phyloP scores from a whole-genome alignment of 306 rosid species.

The Potentilla sterilis region DNA sequence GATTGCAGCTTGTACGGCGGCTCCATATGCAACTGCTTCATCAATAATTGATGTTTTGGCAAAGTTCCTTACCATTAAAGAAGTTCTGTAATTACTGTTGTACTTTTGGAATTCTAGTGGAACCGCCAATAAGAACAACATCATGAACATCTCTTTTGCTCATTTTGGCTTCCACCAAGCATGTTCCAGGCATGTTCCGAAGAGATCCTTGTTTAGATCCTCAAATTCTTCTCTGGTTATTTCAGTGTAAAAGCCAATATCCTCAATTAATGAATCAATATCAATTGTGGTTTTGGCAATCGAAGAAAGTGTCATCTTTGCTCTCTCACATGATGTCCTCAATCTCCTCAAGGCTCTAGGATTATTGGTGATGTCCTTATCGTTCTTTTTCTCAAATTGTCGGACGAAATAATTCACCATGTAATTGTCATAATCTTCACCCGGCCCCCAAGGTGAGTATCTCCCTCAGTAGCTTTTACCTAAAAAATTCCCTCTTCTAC shows the following conservation, averaged over 20 bases:
- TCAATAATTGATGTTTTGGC: neutral
- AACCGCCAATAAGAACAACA: slow-evolving; percentile 31
- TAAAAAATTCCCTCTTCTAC: slow-evolving; percentile 32
- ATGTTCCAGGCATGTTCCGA: slow-evolving; percentile 36
- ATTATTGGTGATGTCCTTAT: slow-evolving; percentile 33
- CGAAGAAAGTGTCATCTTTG: slow-evolving; percentile 42
- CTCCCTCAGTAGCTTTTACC: slow-evolving; percentile 41
- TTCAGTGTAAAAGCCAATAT: slow-evolving; percentile 32
- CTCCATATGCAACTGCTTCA: slow-evolving; percentile 28
- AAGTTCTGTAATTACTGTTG: neutral
- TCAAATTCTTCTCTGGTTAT: slow-evolving; percentile 33
- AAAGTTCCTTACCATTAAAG: neutral
- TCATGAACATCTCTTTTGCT: slow-evolving; percentile 33
- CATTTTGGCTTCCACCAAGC: slow-evolving; percentile 33
- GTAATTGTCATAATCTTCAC: slow-evolving; percentile 40
- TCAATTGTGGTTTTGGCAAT: slow-evolving; percentile 39
- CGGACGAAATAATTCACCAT: slow-evolving; percentile 36
- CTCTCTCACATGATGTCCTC: slow-evolving; percentile 40
- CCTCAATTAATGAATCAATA: slow-evolving; percentile 40
- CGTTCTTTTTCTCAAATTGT: slow-evolving; percentile 39
- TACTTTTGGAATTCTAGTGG: slow-evolving; percentile 1
- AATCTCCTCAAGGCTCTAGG: slow-evolving; percentile 35
- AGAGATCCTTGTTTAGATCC: slow-evolving; percentile 40
- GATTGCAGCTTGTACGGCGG: slow-evolving; percentile 46
- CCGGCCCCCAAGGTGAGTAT: slow-evolving; percentile 39